Conservation (phyloP, 2,329 filamentous ascomycete genomes). For the Alternaria sp. region DNA sequence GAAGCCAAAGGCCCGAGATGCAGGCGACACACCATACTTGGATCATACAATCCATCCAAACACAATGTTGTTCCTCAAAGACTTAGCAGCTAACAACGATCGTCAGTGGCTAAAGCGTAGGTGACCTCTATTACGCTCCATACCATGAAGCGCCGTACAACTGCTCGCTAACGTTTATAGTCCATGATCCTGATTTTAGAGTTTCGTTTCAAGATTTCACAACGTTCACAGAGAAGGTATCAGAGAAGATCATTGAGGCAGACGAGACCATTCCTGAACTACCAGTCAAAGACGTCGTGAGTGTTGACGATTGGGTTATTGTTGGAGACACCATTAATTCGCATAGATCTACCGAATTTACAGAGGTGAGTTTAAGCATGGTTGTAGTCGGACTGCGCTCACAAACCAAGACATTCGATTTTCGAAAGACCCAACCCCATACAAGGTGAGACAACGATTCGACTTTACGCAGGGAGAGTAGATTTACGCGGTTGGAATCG, state of each 20-base stretch:
- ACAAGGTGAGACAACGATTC: constrained; percentile 69
- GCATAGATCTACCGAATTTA: constrained; percentile 80
- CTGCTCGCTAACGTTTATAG: constrained; percentile 56
- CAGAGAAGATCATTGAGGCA: constrained; percentile 71
- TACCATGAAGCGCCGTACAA: neutral
- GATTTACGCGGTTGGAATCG: neutral
- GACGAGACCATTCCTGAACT: constrained; percentile 88
- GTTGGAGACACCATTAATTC: constrained; percentile 18
- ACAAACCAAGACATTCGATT: constrained; percentile 73
- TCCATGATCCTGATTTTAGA: constrained; percentile 81
- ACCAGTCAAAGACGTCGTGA: constrained; percentile 80
- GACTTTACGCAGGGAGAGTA: neutral
- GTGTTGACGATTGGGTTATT: constrained; percentile 27
- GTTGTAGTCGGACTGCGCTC: neutral
- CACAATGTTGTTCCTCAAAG: constrained; percentile 67
- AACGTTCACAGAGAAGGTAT: constrained; percentile 76
- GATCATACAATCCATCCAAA: constrained; percentile 69
- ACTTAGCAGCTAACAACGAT: constrained; percentile 68
- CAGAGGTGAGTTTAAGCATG: constrained; percentile 55
- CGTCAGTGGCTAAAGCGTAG: constrained; percentile 70
- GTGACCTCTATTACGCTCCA: constrained; percentile 20
- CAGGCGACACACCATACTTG: constrained; percentile 66
- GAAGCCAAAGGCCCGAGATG: constrained; percentile 68
- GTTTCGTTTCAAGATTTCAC: constrained; percentile 82
- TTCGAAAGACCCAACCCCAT: constrained; percentile 82